phyloP scores from a whole-genome alignment of 2,329 filamentous ascomycete genomes.

The Fusarium illudens region DNA sequence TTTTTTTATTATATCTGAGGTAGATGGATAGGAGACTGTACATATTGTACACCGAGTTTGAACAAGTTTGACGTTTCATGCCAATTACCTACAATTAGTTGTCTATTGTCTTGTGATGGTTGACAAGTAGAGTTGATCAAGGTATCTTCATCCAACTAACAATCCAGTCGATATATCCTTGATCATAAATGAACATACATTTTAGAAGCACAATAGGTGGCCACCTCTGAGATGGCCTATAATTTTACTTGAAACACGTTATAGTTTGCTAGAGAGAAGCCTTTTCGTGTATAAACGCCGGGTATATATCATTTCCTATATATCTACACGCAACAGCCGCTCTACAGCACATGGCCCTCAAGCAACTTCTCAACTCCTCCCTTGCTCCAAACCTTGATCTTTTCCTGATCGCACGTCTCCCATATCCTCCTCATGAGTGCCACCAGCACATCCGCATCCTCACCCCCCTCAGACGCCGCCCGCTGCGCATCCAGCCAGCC shows the following conservation, averaged over 20 bases:
- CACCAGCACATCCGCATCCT: slow-evolving; percentile 60
- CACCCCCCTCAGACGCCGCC: slow-evolving; percentile 51
- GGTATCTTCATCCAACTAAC: too few relatives aligned
- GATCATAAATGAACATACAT: neutral
- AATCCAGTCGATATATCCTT: neutral
- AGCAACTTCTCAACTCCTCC: slow-evolving; percentile 51
- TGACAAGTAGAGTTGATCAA: neutral
- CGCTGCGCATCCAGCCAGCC: slow-evolving; percentile 76
- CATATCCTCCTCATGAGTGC: slow-evolving; percentile 66
- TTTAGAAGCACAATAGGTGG: neutral
- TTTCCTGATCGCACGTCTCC: slow-evolving; percentile 72
- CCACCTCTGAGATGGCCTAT: neutral
- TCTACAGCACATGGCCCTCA: slow-evolving; percentile 15
- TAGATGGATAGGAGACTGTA: slow-evolving; percentile 33
- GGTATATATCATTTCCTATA: slow-evolving; percentile 24
- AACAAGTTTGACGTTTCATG: slow-evolving; percentile 25
- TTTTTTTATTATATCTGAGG: slow-evolving; percentile 15
- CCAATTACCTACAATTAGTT: neutral
- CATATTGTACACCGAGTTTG: slow-evolving; percentile 41
- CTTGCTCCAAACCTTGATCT: slow-evolving; percentile 72
- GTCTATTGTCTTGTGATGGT: neutral
- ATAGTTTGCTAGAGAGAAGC: neutral
- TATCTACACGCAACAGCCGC: neutral
- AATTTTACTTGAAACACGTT: neutral
- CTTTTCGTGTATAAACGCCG: slow-evolving; percentile 18